Evolutionary conservation across 2,329 filamentous ascomycete species (phyloP), one percentile per base, ranked within the genome.

Genomic region (Ceratocystis cacaofunesta): DNA sequence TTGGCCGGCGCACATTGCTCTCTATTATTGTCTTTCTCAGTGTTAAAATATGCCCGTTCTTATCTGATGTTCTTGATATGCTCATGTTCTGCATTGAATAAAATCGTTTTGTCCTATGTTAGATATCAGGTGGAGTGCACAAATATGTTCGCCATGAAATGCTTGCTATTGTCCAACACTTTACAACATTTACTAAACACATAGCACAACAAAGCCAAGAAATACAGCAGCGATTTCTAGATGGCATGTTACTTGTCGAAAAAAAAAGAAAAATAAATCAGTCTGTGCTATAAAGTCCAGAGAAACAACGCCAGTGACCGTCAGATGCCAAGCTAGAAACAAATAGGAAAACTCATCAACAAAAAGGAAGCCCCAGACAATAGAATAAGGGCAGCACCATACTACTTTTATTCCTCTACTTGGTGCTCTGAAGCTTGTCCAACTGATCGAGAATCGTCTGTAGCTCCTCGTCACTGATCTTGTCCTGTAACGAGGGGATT

Each of bases 381-480:
- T 36, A 55, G 22, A 55, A 25, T 46, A 46, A 60, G 12, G 10
- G n/a, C 6, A 19, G 46, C 28, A 3, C 28, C 12, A 12, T 25
- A 5, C 5, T 36, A 50, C 61, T 19, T 64, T 62, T 63, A 50
- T 10, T 22, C 62, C 30, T 58, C 55, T 57, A 67, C 58, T 67
- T 67, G 66, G 69, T 70, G 60, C 73, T 75, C 71, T 82, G 79
- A 61, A 95, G 78, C 79, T 95, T 95, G 70, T 86, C 88, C 76
- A 97, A 87, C 78, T 99, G 91, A 72, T 96, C 87, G 66, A 99
- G 81, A 66, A 97, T 79, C 69, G 91, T 87, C 75, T 95, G 87
- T 69, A 99, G 77, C 70, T 95, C 90, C 44, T 90, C 88, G 73
- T 97, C 92, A 68, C 82, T 83, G 72, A 97, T 95, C 78, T 99